A percentile compares a stretch with the other conserved stretches of the same genome.
Conservation (phyloP, 306 rosid genomes). For the Urtica urens region DNA sequence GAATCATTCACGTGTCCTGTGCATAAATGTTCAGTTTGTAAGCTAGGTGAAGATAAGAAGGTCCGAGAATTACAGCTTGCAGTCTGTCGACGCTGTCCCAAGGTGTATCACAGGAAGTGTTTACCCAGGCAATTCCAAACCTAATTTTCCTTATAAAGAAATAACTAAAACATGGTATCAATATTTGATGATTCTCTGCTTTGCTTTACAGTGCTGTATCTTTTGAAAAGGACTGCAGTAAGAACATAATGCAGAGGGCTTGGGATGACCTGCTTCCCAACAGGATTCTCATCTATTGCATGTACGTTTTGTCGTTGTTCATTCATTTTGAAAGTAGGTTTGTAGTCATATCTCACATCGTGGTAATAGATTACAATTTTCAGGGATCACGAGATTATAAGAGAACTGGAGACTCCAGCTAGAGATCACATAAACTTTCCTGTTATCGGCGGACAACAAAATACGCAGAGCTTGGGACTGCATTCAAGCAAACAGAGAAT, state of each 20-base stretch:
- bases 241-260: conserved; percentile 34
- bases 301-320: conserved; percentile 33
- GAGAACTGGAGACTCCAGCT: conserved; percentile 29
- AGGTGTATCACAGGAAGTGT: conserved; percentile 61
- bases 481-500: conserved; percentile 16
- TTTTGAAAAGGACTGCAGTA: conserved; percentile 16
- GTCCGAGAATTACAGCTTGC: conserved; percentile 45
- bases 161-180: not conserved
- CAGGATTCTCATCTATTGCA: conserved; percentile 55
- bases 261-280: conserved; percentile 47
- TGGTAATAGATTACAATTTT: conserved; percentile 14
- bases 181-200: not conserved
- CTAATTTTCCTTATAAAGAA: too few species aligned
- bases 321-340: conserved; percentile 7
- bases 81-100: conserved; percentile 58
- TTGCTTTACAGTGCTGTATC: conserved; percentile 34
- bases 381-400: conserved; percentile 47
- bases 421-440: conserved; percentile 51
- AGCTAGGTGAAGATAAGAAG: conserved; percentile 36
- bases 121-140: conserved; percentile 37
- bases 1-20: conserved; percentile 53
- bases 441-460: conserved; percentile 15
- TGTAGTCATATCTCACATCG: not conserved
- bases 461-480: conserved; percentile 3
- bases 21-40: conserved; percentile 42